Conservation (phyloP, 345 rosid species). For the Brassica juncea region DNA sequence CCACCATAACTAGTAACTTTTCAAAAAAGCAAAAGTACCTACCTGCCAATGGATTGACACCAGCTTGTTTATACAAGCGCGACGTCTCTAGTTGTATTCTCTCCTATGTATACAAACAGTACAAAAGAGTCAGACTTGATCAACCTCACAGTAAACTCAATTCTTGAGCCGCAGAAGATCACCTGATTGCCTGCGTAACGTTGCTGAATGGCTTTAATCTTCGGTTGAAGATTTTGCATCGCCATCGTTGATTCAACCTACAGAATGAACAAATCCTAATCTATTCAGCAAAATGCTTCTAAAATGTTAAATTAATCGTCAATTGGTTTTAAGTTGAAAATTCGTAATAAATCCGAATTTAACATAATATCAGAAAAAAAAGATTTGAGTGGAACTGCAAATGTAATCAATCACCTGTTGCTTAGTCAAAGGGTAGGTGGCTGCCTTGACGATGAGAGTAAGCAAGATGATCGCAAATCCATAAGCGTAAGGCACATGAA, state of each 20-base stretch:
- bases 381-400: background rate
- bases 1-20: background rate
- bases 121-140: background rate
- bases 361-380: background rate
- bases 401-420: conserved; percentile 59
- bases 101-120: conserved; percentile 51
- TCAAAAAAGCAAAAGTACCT: conserved; percentile 47
- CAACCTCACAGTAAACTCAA: background rate
- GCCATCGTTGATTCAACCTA: conserved; percentile 97
- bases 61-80: conserved; percentile 86
- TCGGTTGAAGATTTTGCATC: conserved; percentile 98
- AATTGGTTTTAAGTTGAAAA: background rate
- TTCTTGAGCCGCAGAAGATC: background rate
- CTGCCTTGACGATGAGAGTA: conserved; percentile 78
- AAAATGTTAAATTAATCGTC: background rate
- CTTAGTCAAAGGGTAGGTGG: conserved; percentile 85
- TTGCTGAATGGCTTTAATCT: conserved; percentile 95
- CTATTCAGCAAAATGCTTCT: background rate
- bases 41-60: conserved; percentile 99
- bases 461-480: conserved; percentile 94
- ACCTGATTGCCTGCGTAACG: conserved; percentile 98
- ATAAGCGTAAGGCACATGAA: conserved; percentile 87
- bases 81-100: conserved; percentile 97
- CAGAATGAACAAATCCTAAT: conserved; percentile 1
- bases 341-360: background rate